Percentiles rank a stretch among this genome's conserved stretches.
These are phyloP conservation scores for Pleurotus sapidus DNA, from an alignment of 768 basidiomycete genomes.

Conservation along the genomic window DNA sequence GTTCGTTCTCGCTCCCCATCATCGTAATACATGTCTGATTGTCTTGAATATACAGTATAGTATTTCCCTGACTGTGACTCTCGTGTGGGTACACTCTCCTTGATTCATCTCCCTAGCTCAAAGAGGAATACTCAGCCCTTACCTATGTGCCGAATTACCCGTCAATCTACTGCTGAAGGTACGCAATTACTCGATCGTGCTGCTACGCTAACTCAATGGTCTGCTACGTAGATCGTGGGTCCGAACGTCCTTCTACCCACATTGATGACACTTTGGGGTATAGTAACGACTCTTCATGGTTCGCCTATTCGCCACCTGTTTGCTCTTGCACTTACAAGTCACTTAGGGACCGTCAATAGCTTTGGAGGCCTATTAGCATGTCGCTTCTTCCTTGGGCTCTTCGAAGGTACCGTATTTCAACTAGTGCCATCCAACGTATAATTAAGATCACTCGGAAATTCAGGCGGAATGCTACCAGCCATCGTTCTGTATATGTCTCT, in stretches of 20 bases:
- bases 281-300: slow-evolving; percentile 63
- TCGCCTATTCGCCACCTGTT: background rate
- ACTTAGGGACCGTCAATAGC: slow-evolving; percentile 42
- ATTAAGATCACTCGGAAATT: too few relatives aligned
- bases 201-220: background rate
- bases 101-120: background rate
- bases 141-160: slow-evolving; percentile 57
- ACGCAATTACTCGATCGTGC: slow-evolving; percentile 1
- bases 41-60: slow-evolving; percentile 33
- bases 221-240: slow-evolving; percentile 39
- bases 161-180: slow-evolving; percentile 60
- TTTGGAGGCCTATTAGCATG: slow-evolving; percentile 43
- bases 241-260: slow-evolving; percentile 55
- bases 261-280: slow-evolving; percentile 66
- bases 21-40: background rate
- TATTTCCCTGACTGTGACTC: slow-evolving; percentile 45
- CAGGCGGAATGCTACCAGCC: slow-evolving; percentile 49
- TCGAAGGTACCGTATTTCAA: slow-evolving; percentile 30
- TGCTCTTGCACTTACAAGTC: background rate
- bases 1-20: background rate
- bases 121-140: slow-evolving; percentile 27
- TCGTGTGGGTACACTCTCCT: slow-evolving; percentile 11
- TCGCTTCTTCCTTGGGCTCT: slow-evolving; percentile 52
- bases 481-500: slow-evolving; percentile 57
- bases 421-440: background rate